Evolutionary conservation across 1,284 basidiomycete genomes (phyloP).

Genomic region (Peniophora sp.): DNA sequence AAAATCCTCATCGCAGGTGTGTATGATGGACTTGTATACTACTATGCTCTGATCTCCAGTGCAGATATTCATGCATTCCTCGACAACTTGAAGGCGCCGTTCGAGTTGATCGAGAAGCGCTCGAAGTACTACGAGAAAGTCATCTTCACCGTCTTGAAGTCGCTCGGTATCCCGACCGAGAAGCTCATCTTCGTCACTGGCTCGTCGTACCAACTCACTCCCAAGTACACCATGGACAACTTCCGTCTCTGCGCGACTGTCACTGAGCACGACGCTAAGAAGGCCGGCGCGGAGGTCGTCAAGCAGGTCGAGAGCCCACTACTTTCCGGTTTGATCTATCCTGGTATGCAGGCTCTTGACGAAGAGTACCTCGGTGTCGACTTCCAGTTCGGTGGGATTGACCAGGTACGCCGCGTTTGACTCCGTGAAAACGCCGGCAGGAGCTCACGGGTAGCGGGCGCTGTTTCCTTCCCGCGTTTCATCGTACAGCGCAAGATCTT

Average conservation of each 20-base stretch:
- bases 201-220: constrained; percentile 86
- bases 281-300: constrained; percentile 98
- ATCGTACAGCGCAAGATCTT: constrained; percentile 87
- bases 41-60: not conserved
- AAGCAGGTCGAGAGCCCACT: constrained; percentile 94
- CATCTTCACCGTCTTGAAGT: constrained; percentile 77
- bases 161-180: constrained; percentile 87
- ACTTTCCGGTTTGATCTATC: constrained; percentile 90
- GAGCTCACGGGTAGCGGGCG: not conserved
- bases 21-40: not conserved
- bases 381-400: constrained; percentile 97
- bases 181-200: constrained; percentile 85
- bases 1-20: constrained; percentile 84
- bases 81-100: constrained; percentile 94
- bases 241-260: constrained; percentile 87
- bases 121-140: constrained; percentile 88
- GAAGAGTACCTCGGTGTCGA: constrained; percentile 95
- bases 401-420: constrained; percentile 57
- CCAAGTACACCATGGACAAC: constrained; percentile 93
- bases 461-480: not conserved
- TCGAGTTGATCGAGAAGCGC: constrained; percentile 87
- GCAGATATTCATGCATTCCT: constrained; percentile 95
- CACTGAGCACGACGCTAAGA: constrained; percentile 94
- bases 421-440: constrained; percentile 1
- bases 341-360: constrained; percentile 93